These are phyloP conservation scores for Moesziomyces globuligerus DNA, from an alignment of 1,284 basidiomycete species.

Conservation along the genomic window DNA sequence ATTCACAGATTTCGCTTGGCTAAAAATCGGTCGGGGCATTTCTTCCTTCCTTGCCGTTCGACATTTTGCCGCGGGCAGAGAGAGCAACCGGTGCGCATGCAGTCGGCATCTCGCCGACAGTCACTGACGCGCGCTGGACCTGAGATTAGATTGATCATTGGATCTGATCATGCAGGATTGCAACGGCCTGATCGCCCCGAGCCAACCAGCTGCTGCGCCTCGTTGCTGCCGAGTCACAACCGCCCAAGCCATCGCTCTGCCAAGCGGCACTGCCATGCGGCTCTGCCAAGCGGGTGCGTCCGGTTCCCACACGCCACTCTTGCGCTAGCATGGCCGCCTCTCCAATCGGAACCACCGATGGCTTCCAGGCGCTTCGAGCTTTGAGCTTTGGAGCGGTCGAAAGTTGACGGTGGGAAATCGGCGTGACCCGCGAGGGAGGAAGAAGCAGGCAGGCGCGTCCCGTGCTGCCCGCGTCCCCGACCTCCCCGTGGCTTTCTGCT, in stretches of 20 bases:
- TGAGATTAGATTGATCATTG: background rate
- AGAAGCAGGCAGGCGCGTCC: no score
- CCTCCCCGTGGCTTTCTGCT: background rate
- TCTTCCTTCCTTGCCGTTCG: background rate
- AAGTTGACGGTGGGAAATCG: no score
- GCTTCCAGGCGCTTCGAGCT: background rate
- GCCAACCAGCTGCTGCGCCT: background rate
- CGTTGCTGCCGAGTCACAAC: background rate
- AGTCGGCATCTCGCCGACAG: background rate
- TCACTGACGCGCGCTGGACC: background rate
- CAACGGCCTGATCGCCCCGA: background rate
- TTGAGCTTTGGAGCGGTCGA: no score
- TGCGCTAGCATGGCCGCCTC: background rate
- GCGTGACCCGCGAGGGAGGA: no score
- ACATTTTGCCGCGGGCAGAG: background rate
- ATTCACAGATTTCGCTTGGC: background rate
- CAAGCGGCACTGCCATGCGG: no score
- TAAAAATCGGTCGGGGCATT: background rate
- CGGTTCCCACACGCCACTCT: no score
- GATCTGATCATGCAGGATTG: background rate
- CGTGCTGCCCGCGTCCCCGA: background rate
- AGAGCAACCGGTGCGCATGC: no score
- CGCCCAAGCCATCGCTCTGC: no score
- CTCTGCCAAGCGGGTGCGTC: no score
- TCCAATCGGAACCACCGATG: conserved; percentile 7